Conservation (phyloP, 2,329 filamentous ascomycete species). For the Alternaria hordeiaustralica region DNA sequence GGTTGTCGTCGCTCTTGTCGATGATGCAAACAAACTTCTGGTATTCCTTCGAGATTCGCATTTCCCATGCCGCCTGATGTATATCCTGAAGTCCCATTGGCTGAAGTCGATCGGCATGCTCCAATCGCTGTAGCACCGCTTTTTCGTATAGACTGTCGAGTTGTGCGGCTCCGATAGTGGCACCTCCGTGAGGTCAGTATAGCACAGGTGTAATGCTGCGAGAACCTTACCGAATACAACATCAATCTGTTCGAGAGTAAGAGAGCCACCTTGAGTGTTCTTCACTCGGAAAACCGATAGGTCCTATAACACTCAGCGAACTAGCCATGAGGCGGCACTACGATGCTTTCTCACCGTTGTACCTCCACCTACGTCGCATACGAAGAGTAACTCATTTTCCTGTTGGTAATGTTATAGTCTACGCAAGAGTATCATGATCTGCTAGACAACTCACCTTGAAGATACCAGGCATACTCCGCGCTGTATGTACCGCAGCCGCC, state of each 20-base stretch:
- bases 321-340: not conserved
- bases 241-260: constrained; percentile 41
- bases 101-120: constrained; percentile 21
- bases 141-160: constrained; percentile 45
- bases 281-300: constrained; percentile 41
- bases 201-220: not conserved
- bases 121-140: constrained; percentile 26
- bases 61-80: constrained; percentile 44
- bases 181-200: constrained; percentile 37
- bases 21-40: constrained; percentile 23
- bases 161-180: constrained; percentile 45
- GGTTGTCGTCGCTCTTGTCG: not conserved
- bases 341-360: constrained; percentile 41
- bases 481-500: constrained; percentile 59
- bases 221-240: constrained; percentile 40
- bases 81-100: constrained; percentile 31
- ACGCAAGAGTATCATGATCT: not conserved
- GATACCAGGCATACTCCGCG: constrained; percentile 32
- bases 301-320: constrained; percentile 8
- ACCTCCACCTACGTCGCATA: constrained; percentile 60
- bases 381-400: constrained; percentile 54
- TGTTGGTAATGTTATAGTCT: not conserved
- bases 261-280: constrained; percentile 24
- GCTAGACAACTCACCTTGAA: constrained; percentile 22
- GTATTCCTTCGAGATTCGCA: constrained; percentile 47